Evolutionary conservation across 352 stramenopile species (phyloP).

Genomic region (Pythium scleroteichum): DNA sequence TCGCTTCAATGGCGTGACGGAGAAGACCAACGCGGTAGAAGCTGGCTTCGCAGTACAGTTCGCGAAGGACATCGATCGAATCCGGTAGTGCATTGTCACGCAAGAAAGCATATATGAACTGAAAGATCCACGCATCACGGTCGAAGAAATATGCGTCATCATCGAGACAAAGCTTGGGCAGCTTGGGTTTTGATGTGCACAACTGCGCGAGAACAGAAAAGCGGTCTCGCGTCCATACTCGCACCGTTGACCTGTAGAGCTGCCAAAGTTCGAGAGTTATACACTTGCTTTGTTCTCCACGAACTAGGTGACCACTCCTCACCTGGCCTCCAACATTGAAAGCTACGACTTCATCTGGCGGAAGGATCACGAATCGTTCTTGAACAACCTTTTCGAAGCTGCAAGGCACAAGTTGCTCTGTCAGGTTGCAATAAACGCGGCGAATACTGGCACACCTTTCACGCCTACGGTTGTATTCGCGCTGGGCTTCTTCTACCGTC

Average conservation of each 20-base stretch:
- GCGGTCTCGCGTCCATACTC: slow-evolving; percentile 70
- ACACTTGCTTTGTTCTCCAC: no score
- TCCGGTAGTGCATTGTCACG: slow-evolving; percentile 63
- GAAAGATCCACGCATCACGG: slow-evolving; percentile 72
- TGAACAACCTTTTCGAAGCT: slow-evolving; percentile 65
- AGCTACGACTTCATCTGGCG: slow-evolving; percentile 44
- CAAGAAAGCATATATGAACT: slow-evolving; percentile 70
- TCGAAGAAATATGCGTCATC: slow-evolving; percentile 75
- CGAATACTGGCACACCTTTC: slow-evolving; percentile 37
- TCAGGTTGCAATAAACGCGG: no score
- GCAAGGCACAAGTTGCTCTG: background rate
- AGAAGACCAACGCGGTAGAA: slow-evolving; percentile 78
- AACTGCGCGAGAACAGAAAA: slow-evolving; percentile 84
- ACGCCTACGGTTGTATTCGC: slow-evolving; percentile 62
- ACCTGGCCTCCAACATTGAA: slow-evolving; percentile 71
- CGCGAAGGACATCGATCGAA: slow-evolving; percentile 55
- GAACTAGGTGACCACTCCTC: no score
- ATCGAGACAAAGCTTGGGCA: slow-evolving; percentile 47
- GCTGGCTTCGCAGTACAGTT: slow-evolving; percentile 76
- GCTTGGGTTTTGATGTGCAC: slow-evolving; percentile 63
- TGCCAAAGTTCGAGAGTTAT: slow-evolving; percentile 16
- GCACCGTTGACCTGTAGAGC: slow-evolving; percentile 74
- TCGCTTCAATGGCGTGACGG: slow-evolving; percentile 73
- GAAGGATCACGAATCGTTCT: slow-evolving; percentile 61
- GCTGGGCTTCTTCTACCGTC: slow-evolving; percentile 59